Conservation (phyloP, 371 early-diverging fungal species). For the Dichotomocladium elegans region DNA sequence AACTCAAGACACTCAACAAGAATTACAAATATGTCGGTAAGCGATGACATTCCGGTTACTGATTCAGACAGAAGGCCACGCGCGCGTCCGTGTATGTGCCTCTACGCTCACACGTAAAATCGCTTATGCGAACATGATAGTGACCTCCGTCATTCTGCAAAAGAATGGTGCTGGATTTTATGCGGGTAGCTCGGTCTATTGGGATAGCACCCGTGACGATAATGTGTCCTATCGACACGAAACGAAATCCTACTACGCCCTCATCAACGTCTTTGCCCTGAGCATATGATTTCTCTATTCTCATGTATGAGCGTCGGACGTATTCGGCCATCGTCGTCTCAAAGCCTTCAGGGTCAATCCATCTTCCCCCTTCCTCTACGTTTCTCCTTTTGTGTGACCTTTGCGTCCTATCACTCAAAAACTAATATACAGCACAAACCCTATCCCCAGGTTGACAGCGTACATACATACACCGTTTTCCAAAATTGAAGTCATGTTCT, state of each 20-base stretch:
- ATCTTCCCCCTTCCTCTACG: too few relatives aligned
- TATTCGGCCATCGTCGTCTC: too few relatives aligned
- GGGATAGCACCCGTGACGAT: conserved; percentile 52
- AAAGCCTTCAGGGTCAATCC: too few relatives aligned
- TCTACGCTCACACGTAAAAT: neutral
- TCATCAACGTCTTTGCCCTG: conserved; percentile 63
- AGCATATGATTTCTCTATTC: conserved; percentile 40
- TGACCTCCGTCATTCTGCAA: conserved; percentile 74
- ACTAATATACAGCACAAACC: too few relatives aligned
- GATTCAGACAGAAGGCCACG: neutral
- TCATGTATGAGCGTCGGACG: too few relatives aligned
- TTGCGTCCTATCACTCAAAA: too few relatives aligned
- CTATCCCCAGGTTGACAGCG: too few relatives aligned
- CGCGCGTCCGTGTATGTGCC: neutral
- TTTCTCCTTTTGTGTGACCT: too few relatives aligned
- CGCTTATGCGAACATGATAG: too few relatives aligned
- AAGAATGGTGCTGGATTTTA: conserved; percentile 76
- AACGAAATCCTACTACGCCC: conserved; percentile 64
- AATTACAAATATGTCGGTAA: conserved; percentile 75
- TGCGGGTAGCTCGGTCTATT: conserved; percentile 69
- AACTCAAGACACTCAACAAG: conserved; percentile 58
- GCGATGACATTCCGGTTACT: neutral
- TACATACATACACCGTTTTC: too few relatives aligned
- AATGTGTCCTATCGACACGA: conserved; percentile 62
- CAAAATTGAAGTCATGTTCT: too few relatives aligned